These are phyloP conservation scores for Tetracentron sinense DNA, from an alignment of 164 flowering plant species.

Conservation along the genomic window DNA sequence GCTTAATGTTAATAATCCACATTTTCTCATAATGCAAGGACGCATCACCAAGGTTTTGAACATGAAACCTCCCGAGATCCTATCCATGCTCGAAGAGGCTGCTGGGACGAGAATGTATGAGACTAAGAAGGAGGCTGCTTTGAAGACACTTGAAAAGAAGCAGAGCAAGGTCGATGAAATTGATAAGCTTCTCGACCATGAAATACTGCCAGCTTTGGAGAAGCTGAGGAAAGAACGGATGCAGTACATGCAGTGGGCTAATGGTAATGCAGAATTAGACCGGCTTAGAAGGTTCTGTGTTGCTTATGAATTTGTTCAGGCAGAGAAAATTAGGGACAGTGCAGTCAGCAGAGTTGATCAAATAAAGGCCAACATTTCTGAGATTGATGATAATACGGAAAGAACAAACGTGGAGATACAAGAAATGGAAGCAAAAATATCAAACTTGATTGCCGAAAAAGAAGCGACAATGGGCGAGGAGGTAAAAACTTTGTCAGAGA, in stretches of 20 bases:
- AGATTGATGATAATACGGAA: slow-evolving; percentile 41
- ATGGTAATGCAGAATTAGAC: slow-evolving; percentile 88
- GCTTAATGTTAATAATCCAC: slow-evolving; percentile 97
- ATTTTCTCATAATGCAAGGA: slow-evolving; percentile 99
- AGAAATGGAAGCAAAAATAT: slow-evolving; percentile 59
- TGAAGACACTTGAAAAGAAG: slow-evolving; percentile 96
- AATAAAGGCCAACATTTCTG: slow-evolving; percentile 52
- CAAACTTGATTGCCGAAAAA: slow-evolving; percentile 61
- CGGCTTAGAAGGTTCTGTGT: slow-evolving; percentile 85
- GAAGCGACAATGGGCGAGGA: slow-evolving; percentile 92
- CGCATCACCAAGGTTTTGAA: slow-evolving; percentile 97
- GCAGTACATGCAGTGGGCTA: slow-evolving; percentile 99
- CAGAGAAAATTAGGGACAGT: slow-evolving; percentile 64
- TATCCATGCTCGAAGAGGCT: slow-evolving; percentile 99
- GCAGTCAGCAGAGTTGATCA: slow-evolving; percentile 62
- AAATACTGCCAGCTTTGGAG: slow-evolving; percentile 93
- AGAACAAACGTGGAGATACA: slow-evolving; percentile 44
- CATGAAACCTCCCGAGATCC: slow-evolving; percentile 97
- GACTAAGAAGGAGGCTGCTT: slow-evolving; percentile 89
- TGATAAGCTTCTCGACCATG: slow-evolving; percentile 90
- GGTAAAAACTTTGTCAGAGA: slow-evolving; percentile 62
- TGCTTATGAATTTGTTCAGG: slow-evolving; percentile 89
- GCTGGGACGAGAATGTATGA: slow-evolving; percentile 99
- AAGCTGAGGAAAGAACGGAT: slow-evolving; percentile 84
- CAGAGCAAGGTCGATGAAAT: slow-evolving; percentile 97